phyloP scores from a whole-genome alignment of 345 rosid species.

The Rhodamnia argentea region DNA sequence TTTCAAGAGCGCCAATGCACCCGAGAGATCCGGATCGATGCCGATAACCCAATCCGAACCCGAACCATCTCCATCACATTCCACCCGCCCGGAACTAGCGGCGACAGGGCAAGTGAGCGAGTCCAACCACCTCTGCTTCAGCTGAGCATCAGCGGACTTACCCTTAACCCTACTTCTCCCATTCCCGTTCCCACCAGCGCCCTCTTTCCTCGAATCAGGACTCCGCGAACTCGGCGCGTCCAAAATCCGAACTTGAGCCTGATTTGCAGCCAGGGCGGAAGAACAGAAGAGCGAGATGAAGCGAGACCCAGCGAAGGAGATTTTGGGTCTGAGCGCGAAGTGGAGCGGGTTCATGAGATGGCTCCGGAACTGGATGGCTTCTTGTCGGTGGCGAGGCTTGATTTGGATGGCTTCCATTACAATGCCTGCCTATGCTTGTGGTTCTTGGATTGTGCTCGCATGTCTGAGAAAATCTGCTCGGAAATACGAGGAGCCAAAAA shows the following conservation, averaged over 20 bases:
- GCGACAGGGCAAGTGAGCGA: conserved; percentile 3
- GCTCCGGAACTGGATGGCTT: not conserved
- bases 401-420: not conserved
- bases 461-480: not conserved
- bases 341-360: conserved; percentile 9
- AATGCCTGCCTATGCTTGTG: not conserved
- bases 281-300: conserved; percentile 3
- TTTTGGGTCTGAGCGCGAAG: not conserved
- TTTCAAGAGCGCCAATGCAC: conserved; percentile 67
- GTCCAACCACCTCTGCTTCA: conserved; percentile 13
- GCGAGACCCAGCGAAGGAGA: not conserved
- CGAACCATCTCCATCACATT: conserved; percentile 5
- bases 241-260: not conserved
- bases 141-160: conserved; percentile 1
- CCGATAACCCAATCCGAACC: conserved; percentile 58
- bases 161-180: conserved; percentile 3
- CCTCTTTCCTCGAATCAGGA: not conserved
- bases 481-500: not conserved
- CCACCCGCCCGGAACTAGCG: not conserved
- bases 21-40: conserved; percentile 77
- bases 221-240: not conserved
- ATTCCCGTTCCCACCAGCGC: not conserved
- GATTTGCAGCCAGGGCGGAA: not conserved
- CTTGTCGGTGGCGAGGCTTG: not conserved
- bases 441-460: not conserved